Percentiles rank a stretch among this genome's conserved stretches.
Conservation (phyloP, 2,329 filamentous ascomycete species). For the Phyllachora maydis region DNA sequence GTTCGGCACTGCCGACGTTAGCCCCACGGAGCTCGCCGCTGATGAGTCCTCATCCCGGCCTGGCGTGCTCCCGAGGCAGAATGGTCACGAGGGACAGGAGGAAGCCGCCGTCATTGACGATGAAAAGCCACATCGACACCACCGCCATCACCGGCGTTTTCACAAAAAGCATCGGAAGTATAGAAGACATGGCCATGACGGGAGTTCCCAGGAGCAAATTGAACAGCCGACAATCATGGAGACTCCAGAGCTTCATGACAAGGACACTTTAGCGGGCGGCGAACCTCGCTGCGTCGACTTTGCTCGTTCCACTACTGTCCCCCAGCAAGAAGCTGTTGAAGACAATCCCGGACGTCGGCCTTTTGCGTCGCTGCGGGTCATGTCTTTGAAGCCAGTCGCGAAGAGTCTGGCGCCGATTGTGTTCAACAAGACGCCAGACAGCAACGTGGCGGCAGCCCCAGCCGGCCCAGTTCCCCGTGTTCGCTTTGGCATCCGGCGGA, state of each 20-base stretch:
- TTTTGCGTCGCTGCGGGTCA: constrained; percentile 32
- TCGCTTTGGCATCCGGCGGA: constrained; percentile 46
- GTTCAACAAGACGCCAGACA: constrained; percentile 29
- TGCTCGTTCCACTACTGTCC: constrained; percentile 12
- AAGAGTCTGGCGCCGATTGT: constrained; percentile 53
- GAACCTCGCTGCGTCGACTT: constrained; percentile 39
- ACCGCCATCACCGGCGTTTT: constrained; percentile 14
- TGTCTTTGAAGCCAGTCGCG: constrained; percentile 41
- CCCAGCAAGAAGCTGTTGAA: constrained; percentile 8
- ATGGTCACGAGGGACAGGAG: constrained; percentile 17
- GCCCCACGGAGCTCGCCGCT: constrained; percentile 13
- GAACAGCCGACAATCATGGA: constrained; percentile 15
- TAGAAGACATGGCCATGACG: constrained; percentile 13
- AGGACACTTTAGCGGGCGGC: constrained; percentile 9
- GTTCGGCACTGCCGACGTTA: constrained; percentile 15
- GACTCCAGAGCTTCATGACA: constrained; percentile 5
- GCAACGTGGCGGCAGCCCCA: constrained; percentile 9
- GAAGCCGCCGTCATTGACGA: constrained; percentile 24
- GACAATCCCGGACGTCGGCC: constrained; percentile 16
- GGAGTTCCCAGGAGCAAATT: constrained; percentile 8
- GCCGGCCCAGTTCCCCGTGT: constrained; percentile 31
- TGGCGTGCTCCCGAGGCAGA: constrained; percentile 12
- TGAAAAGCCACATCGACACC: constrained; percentile 11
- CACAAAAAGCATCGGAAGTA: constrained; percentile 17
- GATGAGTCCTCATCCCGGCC: constrained; percentile 17